Conservation (phyloP, 805 yeast genomes). For the Sporopachydermia lactativora region DNA sequence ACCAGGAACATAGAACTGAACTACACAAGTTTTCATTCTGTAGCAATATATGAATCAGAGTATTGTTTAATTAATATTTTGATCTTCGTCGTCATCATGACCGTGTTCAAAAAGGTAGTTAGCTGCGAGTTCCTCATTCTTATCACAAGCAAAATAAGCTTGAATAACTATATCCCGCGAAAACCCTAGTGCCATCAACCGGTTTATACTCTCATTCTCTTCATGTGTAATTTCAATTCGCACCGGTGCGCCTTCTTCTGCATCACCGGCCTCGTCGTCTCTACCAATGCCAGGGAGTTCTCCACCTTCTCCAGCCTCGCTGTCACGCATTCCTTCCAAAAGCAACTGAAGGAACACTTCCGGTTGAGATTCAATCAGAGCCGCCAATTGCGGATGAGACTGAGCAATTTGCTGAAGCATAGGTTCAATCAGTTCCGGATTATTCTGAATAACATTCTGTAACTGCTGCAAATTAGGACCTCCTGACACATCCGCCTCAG, state of each 20-base stretch:
- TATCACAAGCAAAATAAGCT: constrained; percentile 95
- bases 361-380: constrained; percentile 65
- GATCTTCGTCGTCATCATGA: constrained; percentile 5
- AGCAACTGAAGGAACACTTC: constrained; percentile 72
- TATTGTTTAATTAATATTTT: too few relatives aligned
- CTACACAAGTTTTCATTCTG: constrained; percentile 29
- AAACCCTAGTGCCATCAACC: constrained; percentile 88
- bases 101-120: constrained; percentile 60
- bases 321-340: constrained; percentile 33
- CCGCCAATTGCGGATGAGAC: constrained; percentile 75
- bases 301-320: constrained; percentile 33
- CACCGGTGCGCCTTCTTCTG: constrained; percentile 23
- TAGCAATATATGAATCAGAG: too few relatives aligned
- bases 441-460: constrained; percentile 65
- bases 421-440: constrained; percentile 82
- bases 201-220: constrained; percentile 78
- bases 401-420: constrained; percentile 70
- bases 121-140: constrained; percentile 93
- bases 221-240: constrained; percentile 57
- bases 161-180: constrained; percentile 79
- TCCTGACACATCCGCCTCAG: constrained; percentile 22
- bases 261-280: constrained; percentile 25
- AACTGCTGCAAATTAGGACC: constrained; percentile 35
- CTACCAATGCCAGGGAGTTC: constrained; percentile 26
- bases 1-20: not conserved